Evolutionary conservation across 169 alveolate genomes (phyloP).

Genomic region (Miamiensis avidus): DNA sequence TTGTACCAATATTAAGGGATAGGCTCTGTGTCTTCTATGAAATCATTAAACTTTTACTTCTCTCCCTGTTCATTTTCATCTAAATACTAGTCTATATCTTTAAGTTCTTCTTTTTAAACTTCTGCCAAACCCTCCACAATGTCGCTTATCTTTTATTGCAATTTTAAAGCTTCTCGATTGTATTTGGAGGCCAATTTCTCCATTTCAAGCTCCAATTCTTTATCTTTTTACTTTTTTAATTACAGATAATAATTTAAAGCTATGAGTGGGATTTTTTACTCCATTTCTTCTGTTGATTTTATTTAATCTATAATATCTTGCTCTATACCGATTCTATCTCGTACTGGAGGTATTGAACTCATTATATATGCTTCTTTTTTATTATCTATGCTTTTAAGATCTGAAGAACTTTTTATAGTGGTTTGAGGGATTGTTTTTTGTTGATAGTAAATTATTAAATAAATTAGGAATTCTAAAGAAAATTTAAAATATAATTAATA

Average conservation of each 20-base stretch:
- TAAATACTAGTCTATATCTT: neutral
- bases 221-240: neutral
- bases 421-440: too few relatives aligned
- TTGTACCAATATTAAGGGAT: neutral
- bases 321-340: neutral
- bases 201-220: neutral
- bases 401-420: too few relatives aligned
- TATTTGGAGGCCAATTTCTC: neutral
- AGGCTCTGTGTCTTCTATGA: neutral
- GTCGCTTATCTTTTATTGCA: neutral
- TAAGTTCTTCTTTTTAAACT: neutral
- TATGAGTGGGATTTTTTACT: neutral
- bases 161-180: neutral
- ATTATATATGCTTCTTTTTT: too few relatives aligned
- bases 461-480: too few relatives aligned
- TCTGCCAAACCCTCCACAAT: neutral
- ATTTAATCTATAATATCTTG: neutral
- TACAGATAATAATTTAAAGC: neutral
- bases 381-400: too few relatives aligned
- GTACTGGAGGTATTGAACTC: neutral
- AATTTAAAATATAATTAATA: too few relatives aligned
- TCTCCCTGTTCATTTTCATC: neutral
- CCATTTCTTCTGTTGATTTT: neutral
- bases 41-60: neutral
- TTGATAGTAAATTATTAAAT: too few relatives aligned